A percentile compares a stretch with the other conserved stretches of the same genome.
phyloP scores from a whole-genome alignment of 352 stramenopile species.

The Pilasporangium apinafurcum region DNA sequence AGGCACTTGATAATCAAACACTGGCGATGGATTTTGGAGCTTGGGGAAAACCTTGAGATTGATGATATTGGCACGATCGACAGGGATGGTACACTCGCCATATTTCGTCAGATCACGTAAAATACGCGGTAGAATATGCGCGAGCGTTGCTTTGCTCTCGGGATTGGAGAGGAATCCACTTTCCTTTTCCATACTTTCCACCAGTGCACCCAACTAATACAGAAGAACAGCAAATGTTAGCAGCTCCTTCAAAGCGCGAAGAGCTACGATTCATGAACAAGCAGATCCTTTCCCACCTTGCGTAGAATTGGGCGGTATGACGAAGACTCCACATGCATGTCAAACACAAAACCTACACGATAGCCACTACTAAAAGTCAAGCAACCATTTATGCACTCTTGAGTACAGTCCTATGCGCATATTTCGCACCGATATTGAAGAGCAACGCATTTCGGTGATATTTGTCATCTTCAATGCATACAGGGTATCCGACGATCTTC shows the following conservation, averaged over 20 bases:
- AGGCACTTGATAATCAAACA: slow-evolving; percentile 84
- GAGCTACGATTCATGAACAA: too few relatives aligned
- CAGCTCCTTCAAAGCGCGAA: too few relatives aligned
- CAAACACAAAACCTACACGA: slow-evolving; percentile 80
- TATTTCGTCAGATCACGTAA: slow-evolving; percentile 60
- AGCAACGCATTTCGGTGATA: slow-evolving; percentile 86
- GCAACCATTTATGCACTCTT: too few relatives aligned
- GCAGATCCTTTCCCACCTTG: slow-evolving; percentile 49
- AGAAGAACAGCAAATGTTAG: too few relatives aligned
- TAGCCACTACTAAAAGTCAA: neutral
- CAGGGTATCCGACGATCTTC: slow-evolving; percentile 83
- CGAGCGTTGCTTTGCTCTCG: slow-evolving; percentile 55
- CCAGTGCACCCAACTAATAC: slow-evolving; percentile 43
- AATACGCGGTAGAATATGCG: slow-evolving; percentile 66
- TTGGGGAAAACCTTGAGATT: slow-evolving; percentile 85
- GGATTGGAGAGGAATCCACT: slow-evolving; percentile 77
- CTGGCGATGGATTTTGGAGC: slow-evolving; percentile 52
- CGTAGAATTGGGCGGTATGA: slow-evolving; percentile 79
- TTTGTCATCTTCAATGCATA: slow-evolving; percentile 88
- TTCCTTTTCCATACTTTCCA: slow-evolving; percentile 86
- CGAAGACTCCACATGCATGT: slow-evolving; percentile 61
- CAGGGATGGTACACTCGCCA: slow-evolving; percentile 77
- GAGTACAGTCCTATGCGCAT: neutral
- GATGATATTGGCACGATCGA: slow-evolving; percentile 80
- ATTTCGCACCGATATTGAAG: slow-evolving; percentile 77